A percentile compares a stretch with the other conserved stretches of the same genome.
These are phyloP conservation scores for Nannizziopsis barbatae DNA, from an alignment of 2,329 filamentous ascomycete species.

Conservation along the genomic window DNA sequence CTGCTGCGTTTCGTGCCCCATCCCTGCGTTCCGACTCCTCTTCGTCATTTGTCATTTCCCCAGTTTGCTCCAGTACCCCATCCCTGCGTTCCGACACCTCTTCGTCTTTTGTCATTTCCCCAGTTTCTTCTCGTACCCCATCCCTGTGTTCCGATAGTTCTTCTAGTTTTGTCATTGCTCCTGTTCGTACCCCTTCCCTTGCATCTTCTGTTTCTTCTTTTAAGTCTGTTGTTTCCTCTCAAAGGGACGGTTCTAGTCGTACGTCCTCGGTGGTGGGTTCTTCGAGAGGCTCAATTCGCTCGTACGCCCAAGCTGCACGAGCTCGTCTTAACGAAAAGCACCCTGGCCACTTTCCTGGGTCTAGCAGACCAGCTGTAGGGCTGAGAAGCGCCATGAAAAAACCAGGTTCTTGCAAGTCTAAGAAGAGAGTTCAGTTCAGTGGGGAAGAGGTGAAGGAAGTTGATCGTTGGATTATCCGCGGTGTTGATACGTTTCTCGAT, in stretches of 20 bases:
- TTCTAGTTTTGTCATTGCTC: not conserved
- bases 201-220: constrained; percentile 4
- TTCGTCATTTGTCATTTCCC: constrained; percentile 12
- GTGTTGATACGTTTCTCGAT: constrained; percentile 14
- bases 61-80: not conserved
- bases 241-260: not conserved
- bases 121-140: not conserved
- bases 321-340: constrained; percentile 5
- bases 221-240: constrained; percentile 8
- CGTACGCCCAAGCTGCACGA: not conserved
- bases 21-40: not conserved
- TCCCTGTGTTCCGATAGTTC: no score
- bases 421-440: constrained; percentile 21
- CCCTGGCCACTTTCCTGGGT: constrained; percentile 1
- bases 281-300: not conserved
- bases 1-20: constrained; percentile 5
- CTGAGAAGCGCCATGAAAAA: constrained; percentile 13
- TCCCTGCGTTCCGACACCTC: not conserved
- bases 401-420: constrained; percentile 1
- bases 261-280: no score
- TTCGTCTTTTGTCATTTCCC: constrained; percentile 12
- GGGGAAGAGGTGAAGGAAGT: constrained; percentile 18
- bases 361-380: constrained; percentile 7
- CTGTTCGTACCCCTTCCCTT: constrained; percentile 12
- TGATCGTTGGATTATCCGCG: constrained; percentile 19